Conservation (phyloP, 176 grass and related monocot genomes). For the Pharus latifolius region DNA sequence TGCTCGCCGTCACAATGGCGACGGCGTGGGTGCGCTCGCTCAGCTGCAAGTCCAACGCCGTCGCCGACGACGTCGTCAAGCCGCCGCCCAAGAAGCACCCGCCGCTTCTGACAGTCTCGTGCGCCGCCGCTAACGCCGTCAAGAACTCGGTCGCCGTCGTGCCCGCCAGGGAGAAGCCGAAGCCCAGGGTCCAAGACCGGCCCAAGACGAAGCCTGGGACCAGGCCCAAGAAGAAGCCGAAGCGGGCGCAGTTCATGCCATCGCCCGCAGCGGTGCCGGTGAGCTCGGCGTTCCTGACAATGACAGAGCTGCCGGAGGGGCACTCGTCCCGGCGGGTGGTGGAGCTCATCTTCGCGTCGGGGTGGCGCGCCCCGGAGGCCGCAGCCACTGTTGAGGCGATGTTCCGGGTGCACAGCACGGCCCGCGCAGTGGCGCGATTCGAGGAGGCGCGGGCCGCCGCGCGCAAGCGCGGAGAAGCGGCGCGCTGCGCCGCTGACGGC, state of each 20-base stretch:
- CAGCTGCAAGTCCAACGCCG: constrained; percentile 28
- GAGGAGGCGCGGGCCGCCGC: constrained; percentile 22
- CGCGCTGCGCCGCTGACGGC: constrained; percentile 42
- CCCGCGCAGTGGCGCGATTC: constrained; percentile 24
- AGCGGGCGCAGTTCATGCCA: neutral
- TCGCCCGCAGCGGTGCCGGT: neutral
- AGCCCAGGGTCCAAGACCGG: neutral
- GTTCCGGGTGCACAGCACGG: constrained; percentile 35
- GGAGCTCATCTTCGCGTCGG: constrained; percentile 32
- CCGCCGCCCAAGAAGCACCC: constrained; percentile 1
- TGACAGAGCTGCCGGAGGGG: constrained; percentile 29
- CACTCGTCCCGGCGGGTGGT: constrained; percentile 36
- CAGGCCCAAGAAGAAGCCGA: neutral
- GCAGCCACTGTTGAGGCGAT: constrained; percentile 23
- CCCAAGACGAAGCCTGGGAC: neutral
- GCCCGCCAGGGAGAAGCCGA: neutral
- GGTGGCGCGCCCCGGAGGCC: neutral
- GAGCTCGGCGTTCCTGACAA: constrained; percentile 2
- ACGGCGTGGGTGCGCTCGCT: constrained; percentile 30
- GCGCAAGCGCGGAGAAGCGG: neutral
- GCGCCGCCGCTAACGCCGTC: neutral
- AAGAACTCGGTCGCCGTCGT: neutral
- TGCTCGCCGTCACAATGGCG: too few species aligned
- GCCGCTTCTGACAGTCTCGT: constrained; percentile 4
- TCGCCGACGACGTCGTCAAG: constrained; percentile 20